Base-by-base conservation (phyloP, 2,329 filamentous ascomycete genomes). In the Penicillium glabrum region DNA sequence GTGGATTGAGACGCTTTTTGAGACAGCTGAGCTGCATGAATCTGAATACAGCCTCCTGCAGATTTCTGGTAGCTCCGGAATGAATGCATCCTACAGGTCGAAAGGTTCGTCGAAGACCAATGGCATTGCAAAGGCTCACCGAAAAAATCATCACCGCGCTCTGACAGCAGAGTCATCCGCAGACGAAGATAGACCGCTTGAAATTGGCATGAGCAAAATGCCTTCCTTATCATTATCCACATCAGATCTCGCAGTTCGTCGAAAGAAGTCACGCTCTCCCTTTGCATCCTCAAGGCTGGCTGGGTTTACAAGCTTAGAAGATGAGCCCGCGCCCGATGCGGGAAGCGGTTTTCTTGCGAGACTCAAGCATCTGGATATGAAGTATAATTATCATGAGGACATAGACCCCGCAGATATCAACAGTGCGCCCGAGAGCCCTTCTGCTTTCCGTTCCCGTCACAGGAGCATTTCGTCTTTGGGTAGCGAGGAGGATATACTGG, bases 1-100 rank as follows among this genome's bases (percentile, higher is more conserved):
- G 16, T 98, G 93, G 93, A 92, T 97, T 64, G 82, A 88, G 46
- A 87, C 92, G 27, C 82, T 92, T 0, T 93, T 96, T 49, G 61
- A 65, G 11, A 57, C 62, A 51, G 60, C 66, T 37, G 63, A 70
- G 45, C 54, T 59, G 19, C 62, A 61, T 10, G 59, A 60, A 27
- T 58, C 60, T 1, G 60, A 67, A 5, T 61, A 64, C 5, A 59
- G 58, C 44, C 56, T 65, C 29, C 58, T 60, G 14, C 58, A 57
- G 13, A 41, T 61, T 2, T 53, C 59, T 41, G 16, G 58, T 13
- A 33, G 51, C 11, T 51, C 41, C 8, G 14, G 44, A 16, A 43
- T 26, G 5, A 43, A 45, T 14, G 16, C 6, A 5, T 48, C 59
- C 3, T 26, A 51, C 11, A 57, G 49, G 11, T 37, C 46, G 24